A percentile compares a stretch with the other conserved stretches of the same genome.
Evolutionary conservation across 2,329 filamentous ascomycete genomes (phyloP).

Genomic region (Geosmithia flava): DNA sequence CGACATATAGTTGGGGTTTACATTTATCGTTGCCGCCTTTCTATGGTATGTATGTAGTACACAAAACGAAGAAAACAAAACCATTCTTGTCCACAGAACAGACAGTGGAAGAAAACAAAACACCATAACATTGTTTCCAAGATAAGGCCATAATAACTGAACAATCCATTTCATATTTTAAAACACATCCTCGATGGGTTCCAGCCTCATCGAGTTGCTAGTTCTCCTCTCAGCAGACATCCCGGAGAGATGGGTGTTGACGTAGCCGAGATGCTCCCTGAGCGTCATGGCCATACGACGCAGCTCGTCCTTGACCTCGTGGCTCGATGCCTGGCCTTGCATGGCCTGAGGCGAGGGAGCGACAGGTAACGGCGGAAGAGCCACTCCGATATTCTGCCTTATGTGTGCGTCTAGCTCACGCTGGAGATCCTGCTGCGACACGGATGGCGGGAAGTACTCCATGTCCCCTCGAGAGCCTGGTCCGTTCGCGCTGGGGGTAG

Average conservation of each 20-base stretch:
- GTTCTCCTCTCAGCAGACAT: conserved; percentile 21
- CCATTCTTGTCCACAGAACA: background rate
- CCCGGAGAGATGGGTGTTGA: conserved; percentile 29
- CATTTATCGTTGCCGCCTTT: background rate
- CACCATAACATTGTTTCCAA: background rate
- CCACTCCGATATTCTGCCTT: conserved; percentile 6
- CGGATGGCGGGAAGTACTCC: conserved; percentile 4
- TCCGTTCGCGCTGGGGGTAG: conserved; percentile 1
- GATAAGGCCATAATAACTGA: background rate
- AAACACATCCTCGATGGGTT: conserved; percentile 9
- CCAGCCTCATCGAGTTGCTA: conserved; percentile 14
- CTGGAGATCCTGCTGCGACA: conserved; percentile 8
- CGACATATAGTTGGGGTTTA: background rate
- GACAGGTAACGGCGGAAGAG: conserved; percentile 22
- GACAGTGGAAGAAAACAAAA: background rate
- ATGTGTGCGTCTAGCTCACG: conserved; percentile 7
- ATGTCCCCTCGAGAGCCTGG: background rate
- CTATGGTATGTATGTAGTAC: background rate
- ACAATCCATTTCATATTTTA: background rate
- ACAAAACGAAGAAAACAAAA: background rate
- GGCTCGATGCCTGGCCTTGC: conserved; percentile 37
- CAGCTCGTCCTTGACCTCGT: conserved; percentile 38
- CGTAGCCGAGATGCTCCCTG: conserved; percentile 32
- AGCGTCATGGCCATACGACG: conserved; percentile 36
- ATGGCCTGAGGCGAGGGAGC: conserved; percentile 39